Evolutionary conservation across 129 eudicot genomes (phyloP).

Genomic region (Arctium minus): DNA sequence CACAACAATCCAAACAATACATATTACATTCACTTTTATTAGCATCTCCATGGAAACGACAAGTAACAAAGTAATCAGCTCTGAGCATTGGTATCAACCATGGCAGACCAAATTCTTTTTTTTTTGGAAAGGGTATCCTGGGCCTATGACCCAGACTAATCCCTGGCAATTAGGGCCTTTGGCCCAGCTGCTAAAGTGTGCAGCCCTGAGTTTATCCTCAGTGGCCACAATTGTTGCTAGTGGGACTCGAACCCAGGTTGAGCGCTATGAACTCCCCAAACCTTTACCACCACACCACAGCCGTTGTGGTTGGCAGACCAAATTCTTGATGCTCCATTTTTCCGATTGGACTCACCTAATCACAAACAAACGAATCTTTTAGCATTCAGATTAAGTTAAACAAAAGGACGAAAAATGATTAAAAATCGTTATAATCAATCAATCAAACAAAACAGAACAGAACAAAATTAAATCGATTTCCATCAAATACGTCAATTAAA

Average conservation of each 20-base stretch:
- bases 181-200: no score
- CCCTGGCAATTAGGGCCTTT: no score
- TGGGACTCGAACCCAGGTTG: no score
- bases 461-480: no score
- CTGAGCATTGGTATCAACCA: slow-evolving; percentile 57
- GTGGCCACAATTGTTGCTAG: no score
- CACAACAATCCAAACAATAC: slow-evolving; percentile 54
- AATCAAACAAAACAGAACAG: neutral
- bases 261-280: no score
- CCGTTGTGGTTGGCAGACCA: no score
- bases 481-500: no score
- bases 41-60: slow-evolving; percentile 46
- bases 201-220: no score
- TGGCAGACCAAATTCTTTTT: slow-evolving; percentile 26
- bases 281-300: no score
- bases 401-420: neutral
- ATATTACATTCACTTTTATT: slow-evolving; percentile 54
- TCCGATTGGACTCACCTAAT: slow-evolving; percentile 40
- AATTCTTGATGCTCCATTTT: slow-evolving; percentile 38
- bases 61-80: slow-evolving; percentile 46
- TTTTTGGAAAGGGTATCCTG: no score
- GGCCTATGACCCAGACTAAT: no score
- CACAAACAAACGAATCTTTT: slow-evolving; percentile 1
- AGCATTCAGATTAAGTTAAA: neutral
- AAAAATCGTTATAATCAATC: neutral